Evolutionary conservation across 345 rosid species (phyloP).

Genomic region (Salix exigua): DNA sequence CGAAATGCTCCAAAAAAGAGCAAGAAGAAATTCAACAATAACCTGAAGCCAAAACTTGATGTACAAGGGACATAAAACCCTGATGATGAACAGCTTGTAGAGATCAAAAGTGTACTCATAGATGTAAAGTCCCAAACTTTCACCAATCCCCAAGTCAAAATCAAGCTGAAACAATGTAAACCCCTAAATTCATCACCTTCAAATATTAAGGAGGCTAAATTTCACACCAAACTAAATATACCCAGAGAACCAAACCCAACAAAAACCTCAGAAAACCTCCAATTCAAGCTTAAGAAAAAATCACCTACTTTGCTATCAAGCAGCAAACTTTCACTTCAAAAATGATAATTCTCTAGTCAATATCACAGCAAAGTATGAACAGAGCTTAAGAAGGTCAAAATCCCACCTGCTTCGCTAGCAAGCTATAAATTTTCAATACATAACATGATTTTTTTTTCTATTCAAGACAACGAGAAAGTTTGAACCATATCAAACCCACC

Average conservation of each 20-base stretch:
- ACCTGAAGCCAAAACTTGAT: neutral
- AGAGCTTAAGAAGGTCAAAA: conserved; percentile 3
- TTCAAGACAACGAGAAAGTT: conserved; percentile 7
- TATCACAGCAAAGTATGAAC: no score
- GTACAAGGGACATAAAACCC: neutral
- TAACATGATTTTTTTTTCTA: neutral
- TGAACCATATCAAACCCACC: conserved; percentile 28
- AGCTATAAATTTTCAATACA: neutral
- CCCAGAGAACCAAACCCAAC: conserved; percentile 17
- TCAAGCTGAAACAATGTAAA: conserved; percentile 5
- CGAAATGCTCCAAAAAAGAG: neutral
- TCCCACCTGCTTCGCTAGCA: neutral
- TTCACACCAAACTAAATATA: conserved; percentile 11
- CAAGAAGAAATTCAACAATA: neutral
- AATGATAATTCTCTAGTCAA: no score
- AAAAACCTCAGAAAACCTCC: neutral
- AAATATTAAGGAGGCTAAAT: neutral
- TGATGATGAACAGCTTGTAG: neutral
- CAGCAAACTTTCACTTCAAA: neutral
- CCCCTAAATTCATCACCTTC: conserved; percentile 11
- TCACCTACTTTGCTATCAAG: neutral
- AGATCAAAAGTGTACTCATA: conserved; percentile 1
- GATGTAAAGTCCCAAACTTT: neutral
- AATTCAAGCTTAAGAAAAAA: neutral
- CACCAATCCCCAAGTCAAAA: conserved; percentile 3